Evolutionary conservation across 352 stramenopile genomes (phyloP), one percentile per base, ranked within the genome.

Genomic region (Blastocystis sp.): DNA sequence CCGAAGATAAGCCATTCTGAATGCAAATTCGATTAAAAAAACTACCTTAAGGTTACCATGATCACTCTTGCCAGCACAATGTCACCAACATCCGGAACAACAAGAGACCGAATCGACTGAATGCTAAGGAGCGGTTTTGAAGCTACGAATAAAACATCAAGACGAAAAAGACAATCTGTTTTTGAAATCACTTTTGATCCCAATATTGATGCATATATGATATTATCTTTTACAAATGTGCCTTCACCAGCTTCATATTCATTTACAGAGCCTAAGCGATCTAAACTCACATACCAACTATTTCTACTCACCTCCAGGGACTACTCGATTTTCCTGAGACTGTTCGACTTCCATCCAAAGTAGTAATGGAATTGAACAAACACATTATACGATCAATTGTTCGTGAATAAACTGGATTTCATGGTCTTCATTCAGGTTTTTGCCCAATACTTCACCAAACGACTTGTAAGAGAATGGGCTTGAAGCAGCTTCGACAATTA

Each of bases 71-170:
- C 77, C 4, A 87, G 65, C 19, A 87, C 65, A 29, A 87, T 74
- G 56, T 87, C 77, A 56, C 77, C 77, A 24, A 78, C 65, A 58
- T 87, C 57, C 1, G 77, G 77, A 75, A 87, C 32, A 21, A 87
- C 67, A 51, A 66, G 39, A n/a, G 27, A 39, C 51, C 74, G 74
- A 16, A 63, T 58, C 0, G 65, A 51, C 9, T 87, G 56, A 21
- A 87, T 29, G 16, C 24, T 66, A 0, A 87, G 21, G 2, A 24
- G 52, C 9, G 32, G 43, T 0, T 74, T 35, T 42, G 21, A 39
- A 52, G 66, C 65, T 87, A 49, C 29, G 27, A n/a, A 49, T 83
- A 14, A 66, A 24, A 3, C 19, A 19, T 32, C 16, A 27, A 0
- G 29, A 65, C 24, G 29, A 67, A 59, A 32, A 3, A 0, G 14